Evolutionary conservation across 768 basidiomycete species (phyloP), one percentile per base, ranked within the genome.

Genomic region (Mycena belliarum): DNA sequence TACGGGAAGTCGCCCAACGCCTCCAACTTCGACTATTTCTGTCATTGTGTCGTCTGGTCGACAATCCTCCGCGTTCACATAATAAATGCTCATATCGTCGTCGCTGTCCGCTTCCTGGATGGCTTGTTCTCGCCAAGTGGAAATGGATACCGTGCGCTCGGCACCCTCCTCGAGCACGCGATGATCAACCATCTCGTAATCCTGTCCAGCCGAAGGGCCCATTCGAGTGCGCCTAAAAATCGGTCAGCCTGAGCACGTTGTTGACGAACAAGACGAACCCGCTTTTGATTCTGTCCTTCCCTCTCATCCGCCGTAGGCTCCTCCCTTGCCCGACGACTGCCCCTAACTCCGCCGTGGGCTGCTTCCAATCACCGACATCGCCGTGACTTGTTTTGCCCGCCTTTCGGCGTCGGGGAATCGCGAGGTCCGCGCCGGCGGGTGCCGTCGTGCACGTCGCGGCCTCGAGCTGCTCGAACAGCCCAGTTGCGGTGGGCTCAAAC

Each of bases 71-170:
- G 73, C 66, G 48, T 70, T 73, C 56, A 79, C 66, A 65, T 75
- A 81, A 67, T 79, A 80, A 32, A 82, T 72, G 54, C 79, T 80
- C 70, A 79, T 73, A 46, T 76, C 77, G 7, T 73, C 73, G 32
- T 72, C 68, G 29, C 68, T 63, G 41, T 67, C 70, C 11, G 70
- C 68, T 50, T 78, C 75, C 50, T 73, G 69, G 5, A 79, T 77
- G 0, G 82, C 80, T 42, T 81, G 78, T 63, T 85, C 80, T 32
- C 83, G 72, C 85, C 85, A 87, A 10, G 75, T 76, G 23, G 75
- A 78, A 52, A 87, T 79, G 45, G 80, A 82, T 6, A 82, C 80
- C 9, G 81, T 82, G 52, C 72, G 73, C 52, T 82, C 80, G 2
- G 79, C 76, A n/a, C 75, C 78, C 25, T 79, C 76, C 61, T 82